Evolutionary conservation across 495 filamentous ascomycete species (phyloP), one percentile per base, ranked within the genome.

Genomic region (Hapsidospora chrysogenum): DNA sequence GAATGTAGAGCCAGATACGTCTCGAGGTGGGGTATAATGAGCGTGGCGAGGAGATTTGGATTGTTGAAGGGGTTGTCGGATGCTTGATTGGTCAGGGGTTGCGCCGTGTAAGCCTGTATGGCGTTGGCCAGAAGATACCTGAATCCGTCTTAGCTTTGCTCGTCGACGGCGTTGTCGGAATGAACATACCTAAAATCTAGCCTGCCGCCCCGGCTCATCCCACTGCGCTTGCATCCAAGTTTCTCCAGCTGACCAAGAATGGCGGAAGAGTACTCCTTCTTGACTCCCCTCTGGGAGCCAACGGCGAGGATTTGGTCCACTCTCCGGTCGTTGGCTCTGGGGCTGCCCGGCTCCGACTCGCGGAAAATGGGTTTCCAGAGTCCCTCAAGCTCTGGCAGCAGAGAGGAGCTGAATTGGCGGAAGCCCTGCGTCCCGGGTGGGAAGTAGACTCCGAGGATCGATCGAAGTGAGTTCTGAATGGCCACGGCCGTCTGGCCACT

Each of bases 81-180:
- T 1, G 50, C 53, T 33, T 65, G 63, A 36, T 51, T 52, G 9
- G 57, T 37, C 13, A 64, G 36, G 1, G 58, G 60, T 34, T 59
- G 57, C 9, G 52, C 44, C 13, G 61, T 64, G 41, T 60, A 63
- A 2, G 50, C 47, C 39, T 65, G 61, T 60, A 66, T 66, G 18
- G 56, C 54, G 31, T 45, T 61, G n/a, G 58, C 61, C 31, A 64
- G 60, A 21, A 66, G 53, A 23, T 51, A 58, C 33, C 62, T 66
- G 27, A 6, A 2, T 14, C 9, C 7, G 26, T 10, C 7, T 15
- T 10, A 17, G 28, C 3, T 29, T 4, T 23, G 42, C 39, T 6
- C 9, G 17, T 19, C n/a, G 17, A 13, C 17, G 15, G 1, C 10
- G 20, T 17, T 16, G 6, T 13, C 13, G n/a, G 1, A 17, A 6